These are phyloP conservation scores for Colletotrichum tropicale DNA, from an alignment of 2,329 filamentous ascomycete species.

Conservation along the genomic window DNA sequence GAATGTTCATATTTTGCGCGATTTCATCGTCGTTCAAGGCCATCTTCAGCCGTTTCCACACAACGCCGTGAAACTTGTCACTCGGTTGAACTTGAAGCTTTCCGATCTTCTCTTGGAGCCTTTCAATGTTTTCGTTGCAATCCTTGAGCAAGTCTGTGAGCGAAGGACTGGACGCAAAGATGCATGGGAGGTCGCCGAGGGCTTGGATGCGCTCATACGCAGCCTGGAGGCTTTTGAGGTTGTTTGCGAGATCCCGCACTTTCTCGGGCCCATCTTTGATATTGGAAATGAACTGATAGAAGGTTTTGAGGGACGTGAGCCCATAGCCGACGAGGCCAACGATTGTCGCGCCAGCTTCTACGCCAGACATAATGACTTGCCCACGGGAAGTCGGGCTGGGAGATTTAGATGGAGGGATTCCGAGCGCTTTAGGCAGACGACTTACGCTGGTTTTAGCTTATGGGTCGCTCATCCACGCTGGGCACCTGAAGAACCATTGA, in stretches of 20 bases:
- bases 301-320: background rate
- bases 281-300: background rate
- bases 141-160: background rate
- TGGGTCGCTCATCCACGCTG: background rate
- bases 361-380: background rate
- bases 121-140: background rate
- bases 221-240: background rate
- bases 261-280: background rate
- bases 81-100: background rate
- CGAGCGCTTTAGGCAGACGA: rapidly evolving
- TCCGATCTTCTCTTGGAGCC: background rate
- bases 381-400: background rate
- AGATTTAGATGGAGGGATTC: too few species aligned
- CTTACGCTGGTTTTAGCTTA: rapidly evolving
- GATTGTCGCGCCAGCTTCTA: background rate
- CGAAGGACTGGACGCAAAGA: background rate
- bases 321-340: background rate
- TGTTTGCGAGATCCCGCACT: background rate
- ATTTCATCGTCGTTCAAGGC: background rate
- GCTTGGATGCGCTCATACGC: background rate
- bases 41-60: background rate
- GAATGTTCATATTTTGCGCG: background rate
- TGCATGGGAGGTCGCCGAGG: background rate
- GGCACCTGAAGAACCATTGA: rapidly evolving
- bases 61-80: background rate